A percentile compares a stretch with the other conserved stretches of the same genome.
Evolutionary conservation across 192 early-diverging fungal genomes (phyloP).

Genomic region (Rhizophagus clarus): DNA sequence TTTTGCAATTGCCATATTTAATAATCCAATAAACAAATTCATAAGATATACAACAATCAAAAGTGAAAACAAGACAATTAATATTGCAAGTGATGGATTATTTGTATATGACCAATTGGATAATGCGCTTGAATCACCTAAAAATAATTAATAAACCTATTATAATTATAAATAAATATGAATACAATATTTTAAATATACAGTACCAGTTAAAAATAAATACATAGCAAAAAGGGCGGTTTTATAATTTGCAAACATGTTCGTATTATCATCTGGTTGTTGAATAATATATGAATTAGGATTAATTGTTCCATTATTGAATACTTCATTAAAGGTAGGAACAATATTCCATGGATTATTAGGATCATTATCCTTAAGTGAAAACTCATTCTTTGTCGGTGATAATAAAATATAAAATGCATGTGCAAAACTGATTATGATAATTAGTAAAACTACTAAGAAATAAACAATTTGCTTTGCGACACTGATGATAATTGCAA

Average conservation of each 20-base stretch:
- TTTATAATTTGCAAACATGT: not conserved
- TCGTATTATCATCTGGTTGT: not conserved
- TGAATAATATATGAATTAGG: not conserved
- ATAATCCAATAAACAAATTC: not conserved
- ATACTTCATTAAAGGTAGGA: not conserved
- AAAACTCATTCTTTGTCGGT: not conserved
- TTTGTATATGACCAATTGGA: not conserved
- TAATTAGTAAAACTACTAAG: not conserved
- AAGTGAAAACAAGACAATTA: not conserved
- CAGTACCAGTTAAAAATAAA: not conserved
- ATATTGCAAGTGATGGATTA: not conserved
- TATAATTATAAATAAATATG: not conserved
- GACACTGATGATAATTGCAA: constrained; percentile 1
- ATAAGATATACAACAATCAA: not conserved
- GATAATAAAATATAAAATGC: not conserved
- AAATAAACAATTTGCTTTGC: not conserved
- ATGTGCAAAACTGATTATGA: constrained; percentile 4
- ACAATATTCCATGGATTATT: not conserved
- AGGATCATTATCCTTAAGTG: not conserved
- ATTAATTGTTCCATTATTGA: not conserved
- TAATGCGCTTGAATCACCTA: constrained; percentile 53
- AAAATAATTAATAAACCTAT: not conserved
- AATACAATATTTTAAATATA: not conserved
- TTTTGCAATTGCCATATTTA: constrained; percentile 22
- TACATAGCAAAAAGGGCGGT: not conserved